Evolutionary conservation across 2,329 filamentous ascomycete species (phyloP).

Genomic region (Fusarium burgessii): DNA sequence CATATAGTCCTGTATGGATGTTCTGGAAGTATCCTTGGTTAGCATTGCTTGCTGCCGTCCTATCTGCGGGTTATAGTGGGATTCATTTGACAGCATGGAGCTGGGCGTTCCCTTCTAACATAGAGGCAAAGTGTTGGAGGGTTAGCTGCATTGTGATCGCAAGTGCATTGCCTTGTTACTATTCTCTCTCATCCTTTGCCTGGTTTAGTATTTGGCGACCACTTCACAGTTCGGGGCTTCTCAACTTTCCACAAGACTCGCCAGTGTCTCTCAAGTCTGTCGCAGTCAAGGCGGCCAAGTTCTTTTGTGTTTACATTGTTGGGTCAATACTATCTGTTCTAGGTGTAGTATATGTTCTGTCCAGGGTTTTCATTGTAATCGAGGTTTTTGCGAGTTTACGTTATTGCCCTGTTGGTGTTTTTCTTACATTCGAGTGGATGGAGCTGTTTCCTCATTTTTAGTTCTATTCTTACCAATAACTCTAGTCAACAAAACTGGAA

Average conservation of each 20-base stretch:
- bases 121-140: neutral
- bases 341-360: neutral
- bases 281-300: neutral
- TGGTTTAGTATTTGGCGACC: neutral
- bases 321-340: neutral
- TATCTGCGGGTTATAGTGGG: neutral
- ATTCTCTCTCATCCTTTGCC: neutral
- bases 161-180: neutral
- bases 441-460: neutral
- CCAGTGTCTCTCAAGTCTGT: neutral
- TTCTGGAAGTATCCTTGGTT: neutral
- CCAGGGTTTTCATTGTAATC: neutral
- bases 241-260: neutral
- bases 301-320: neutral
- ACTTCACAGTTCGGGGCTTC: neutral
- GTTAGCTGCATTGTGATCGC: neutral
- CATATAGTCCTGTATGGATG: neutral
- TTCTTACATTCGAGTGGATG: neutral
- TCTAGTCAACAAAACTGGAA: too few species aligned
- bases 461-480: neutral
- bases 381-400: neutral
- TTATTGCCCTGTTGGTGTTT: neutral
- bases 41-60: accelerated
- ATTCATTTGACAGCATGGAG: neutral
- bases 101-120: neutral